phyloP scores from a whole-genome alignment of 1,139 yeast genomes.

The Citeromyces siamensis region DNA sequence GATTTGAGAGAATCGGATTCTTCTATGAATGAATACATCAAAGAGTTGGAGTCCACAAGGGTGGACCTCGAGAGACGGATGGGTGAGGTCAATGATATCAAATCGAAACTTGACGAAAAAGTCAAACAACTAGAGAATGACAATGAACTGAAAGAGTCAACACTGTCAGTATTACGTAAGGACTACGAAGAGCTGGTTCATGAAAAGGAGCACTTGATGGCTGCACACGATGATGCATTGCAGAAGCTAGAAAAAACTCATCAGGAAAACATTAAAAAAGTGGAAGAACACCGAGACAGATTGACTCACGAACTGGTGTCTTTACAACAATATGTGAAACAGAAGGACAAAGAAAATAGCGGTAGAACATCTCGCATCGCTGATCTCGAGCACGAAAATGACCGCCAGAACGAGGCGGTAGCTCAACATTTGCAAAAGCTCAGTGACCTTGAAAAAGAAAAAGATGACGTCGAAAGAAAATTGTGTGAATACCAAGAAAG shows the following conservation, averaged over 20 bases:
- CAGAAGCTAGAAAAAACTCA: constrained; percentile 8
- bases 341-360: constrained; percentile 7
- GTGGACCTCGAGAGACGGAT: constrained; percentile 12
- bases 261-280: constrained; percentile 9
- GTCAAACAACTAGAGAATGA: constrained; percentile 6
- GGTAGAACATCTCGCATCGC: constrained; percentile 9
- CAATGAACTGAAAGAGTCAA: constrained; percentile 12
- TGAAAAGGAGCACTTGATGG: not conserved
- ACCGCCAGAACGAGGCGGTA: constrained; percentile 4
- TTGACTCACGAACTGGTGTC: too few relatives aligned
- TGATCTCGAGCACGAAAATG: constrained; percentile 5
- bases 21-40: constrained; percentile 7
- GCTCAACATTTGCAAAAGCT: too few relatives aligned
- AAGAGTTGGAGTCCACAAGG: constrained; percentile 10
- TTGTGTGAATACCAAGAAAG: too few relatives aligned
- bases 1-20: constrained; percentile 9
- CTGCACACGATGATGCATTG: constrained; percentile 12
- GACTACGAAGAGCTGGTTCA: not conserved
- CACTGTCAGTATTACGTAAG: constrained; percentile 7
- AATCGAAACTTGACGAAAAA: constrained; percentile 7
- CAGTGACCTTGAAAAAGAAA: too few relatives aligned
- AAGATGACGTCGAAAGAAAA: constrained; percentile 6
- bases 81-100: constrained; percentile 12
- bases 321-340: constrained; percentile 8
- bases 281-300: constrained; percentile 9